Base-by-base conservation (phyloP, 345 rosid genomes). In the Kernera saxatilis region DNA sequence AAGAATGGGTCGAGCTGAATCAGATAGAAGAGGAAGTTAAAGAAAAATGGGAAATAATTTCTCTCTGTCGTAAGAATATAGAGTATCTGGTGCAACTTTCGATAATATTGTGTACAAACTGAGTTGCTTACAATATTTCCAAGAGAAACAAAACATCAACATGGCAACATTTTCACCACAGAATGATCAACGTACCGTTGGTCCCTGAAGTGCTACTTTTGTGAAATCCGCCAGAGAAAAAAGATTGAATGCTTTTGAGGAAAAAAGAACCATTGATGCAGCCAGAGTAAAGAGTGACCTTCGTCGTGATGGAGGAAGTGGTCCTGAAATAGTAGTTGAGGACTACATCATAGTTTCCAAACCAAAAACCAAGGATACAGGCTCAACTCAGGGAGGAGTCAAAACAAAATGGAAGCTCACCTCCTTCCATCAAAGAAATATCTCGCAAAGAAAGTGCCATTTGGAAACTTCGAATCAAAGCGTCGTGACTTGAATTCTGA, bases 401-500 rank as follows among this genome's bases (percentile, higher is more conserved):
- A 26, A 25, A 65, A 58, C 14, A 27, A 59, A 37, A 33, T 46
- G 53, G 49, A 50, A 79, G 53, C 82, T 82, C 67, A 94, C 99
- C 96, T 82, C 78, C 94, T 82, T 82, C 85, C 39, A 71, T 81
- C 26, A 89, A 84, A 79, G 98, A 86, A 61, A 90, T 78, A 72
- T 86, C 79, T 69, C 90, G 88, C 83, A 94, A 77, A 58, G 99
- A 88, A 80, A 92, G 86, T 49, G 96, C 97, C 50, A 91, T 87
- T 80, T 94, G 99, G 78, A 89, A 89, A 72, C 98, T 89, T 73
- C 92, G 88, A 64, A 84, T 79, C 67, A 94, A 82, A 55, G 80
- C 83, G 61, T 94, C 89, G 56, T 82, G 80, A 73, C 92, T 87
- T 53, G 96, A 91, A 77, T 92, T 92, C 99, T 91, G 98, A 69